Conservation (phyloP, 2,329 filamentous ascomycete genomes). For the Sphaerulina populicola region DNA sequence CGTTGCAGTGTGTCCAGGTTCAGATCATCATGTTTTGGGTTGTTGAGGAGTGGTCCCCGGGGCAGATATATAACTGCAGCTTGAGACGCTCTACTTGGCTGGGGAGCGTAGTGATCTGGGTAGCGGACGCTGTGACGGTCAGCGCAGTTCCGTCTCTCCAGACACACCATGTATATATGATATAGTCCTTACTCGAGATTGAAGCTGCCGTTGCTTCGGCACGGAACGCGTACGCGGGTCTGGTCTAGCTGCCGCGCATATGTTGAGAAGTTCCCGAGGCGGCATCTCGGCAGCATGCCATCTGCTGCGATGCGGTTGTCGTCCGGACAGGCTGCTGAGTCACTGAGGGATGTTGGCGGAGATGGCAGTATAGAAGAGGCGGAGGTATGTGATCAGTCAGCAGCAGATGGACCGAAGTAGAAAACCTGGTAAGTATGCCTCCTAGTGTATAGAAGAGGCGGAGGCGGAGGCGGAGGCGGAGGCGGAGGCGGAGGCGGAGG, state of each 20-base stretch:
- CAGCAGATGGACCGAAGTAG: no score
- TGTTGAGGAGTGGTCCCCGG: constrained; percentile 34
- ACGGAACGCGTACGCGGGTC: constrained; percentile 22
- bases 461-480: no score
- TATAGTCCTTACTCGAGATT: constrained; percentile 34
- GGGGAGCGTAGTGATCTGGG: constrained; percentile 24
- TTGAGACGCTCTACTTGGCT: background rate
- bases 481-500: no score
- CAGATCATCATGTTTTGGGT: constrained; percentile 27
- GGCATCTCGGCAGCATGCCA: background rate
- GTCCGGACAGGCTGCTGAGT: background rate
- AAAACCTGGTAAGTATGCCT: no score
- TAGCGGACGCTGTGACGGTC: background rate
- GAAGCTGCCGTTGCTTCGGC: constrained; percentile 38
- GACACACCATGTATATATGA: background rate
- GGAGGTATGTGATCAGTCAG: no score
- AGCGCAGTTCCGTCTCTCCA: constrained; percentile 17
- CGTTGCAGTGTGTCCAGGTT: constrained; percentile 32
- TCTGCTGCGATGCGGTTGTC: background rate
- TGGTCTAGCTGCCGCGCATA: constrained; percentile 1
- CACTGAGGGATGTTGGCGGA: no score
- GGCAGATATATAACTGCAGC: constrained; percentile 37
- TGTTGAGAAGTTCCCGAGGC: background rate
- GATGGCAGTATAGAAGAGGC: no score
- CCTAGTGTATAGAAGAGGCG: no score